Percentiles rank a stretch among this genome's conserved stretches.
phyloP scores from a whole-genome alignment of 805 yeast genomes.

The Kodamaea nitidulidarum region DNA sequence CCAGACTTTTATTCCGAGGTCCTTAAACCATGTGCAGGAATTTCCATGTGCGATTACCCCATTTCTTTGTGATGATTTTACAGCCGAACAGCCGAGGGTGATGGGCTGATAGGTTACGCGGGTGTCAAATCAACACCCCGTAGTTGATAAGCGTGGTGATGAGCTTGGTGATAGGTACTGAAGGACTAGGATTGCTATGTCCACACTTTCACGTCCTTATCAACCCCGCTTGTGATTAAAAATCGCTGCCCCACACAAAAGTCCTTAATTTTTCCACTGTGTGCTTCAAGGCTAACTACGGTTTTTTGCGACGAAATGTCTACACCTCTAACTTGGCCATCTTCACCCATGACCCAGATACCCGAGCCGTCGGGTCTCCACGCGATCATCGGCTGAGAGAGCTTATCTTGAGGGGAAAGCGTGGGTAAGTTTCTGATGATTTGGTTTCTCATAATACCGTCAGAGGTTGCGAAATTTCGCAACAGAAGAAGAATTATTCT shows the following conservation, averaged over 20 bases:
- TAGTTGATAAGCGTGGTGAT: too few species aligned
- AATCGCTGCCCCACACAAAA: conserved; percentile 29
- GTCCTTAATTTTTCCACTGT: conserved; percentile 49
- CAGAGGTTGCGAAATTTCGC: conserved; percentile 22
- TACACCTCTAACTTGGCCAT: conserved; percentile 59
- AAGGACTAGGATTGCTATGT: background rate
- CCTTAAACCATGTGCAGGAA: conserved; percentile 5
- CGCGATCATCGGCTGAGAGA: conserved; percentile 45
- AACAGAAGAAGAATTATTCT: conserved; percentile 53
- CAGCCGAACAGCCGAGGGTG: conserved; percentile 2
- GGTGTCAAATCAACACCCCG: too few species aligned
- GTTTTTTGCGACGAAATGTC: conserved; percentile 38
- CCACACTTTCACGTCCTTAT: conserved; percentile 14
- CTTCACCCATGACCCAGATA: conserved; percentile 67
- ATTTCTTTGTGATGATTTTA: background rate
- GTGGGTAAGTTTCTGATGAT: conserved; percentile 37
- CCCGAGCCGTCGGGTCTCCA: conserved; percentile 47
- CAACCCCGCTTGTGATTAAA: conserved; percentile 49
- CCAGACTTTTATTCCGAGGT: conserved; percentile 9
- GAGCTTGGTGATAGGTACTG: too few species aligned
- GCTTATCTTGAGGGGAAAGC: conserved; percentile 65
- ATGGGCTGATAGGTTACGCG: too few species aligned
- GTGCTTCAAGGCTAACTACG: conserved; percentile 30
- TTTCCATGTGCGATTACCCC: conserved; percentile 2
- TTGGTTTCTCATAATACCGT: conserved; percentile 22